phyloP scores from a whole-genome alignment of 495 filamentous ascomycete genomes.

The Aspergillus panamensis region DNA sequence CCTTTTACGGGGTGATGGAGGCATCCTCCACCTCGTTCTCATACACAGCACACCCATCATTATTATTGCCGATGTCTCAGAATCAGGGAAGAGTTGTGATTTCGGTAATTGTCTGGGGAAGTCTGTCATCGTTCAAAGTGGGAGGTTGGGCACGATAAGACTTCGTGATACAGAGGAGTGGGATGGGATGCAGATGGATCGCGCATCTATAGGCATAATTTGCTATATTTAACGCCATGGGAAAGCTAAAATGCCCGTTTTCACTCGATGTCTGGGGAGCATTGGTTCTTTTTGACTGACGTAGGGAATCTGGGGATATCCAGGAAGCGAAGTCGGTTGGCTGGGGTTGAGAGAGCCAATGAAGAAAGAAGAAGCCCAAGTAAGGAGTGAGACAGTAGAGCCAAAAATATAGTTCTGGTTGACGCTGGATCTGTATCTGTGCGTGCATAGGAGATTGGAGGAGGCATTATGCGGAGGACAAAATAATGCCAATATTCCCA shows the following conservation, averaged over 20 bases:
- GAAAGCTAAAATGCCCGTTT: neutral
- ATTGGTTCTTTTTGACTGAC: neutral
- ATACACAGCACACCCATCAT: neutral
- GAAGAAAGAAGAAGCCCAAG: neutral
- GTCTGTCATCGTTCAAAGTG: neutral
- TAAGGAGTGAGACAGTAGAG: conserved; percentile 6
- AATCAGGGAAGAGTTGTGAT: neutral
- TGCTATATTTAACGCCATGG: conserved; percentile 1
- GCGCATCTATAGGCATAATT: neutral
- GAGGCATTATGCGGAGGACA: neutral
- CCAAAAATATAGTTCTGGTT: conserved; percentile 2
- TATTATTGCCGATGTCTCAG: neutral
- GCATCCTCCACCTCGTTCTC: neutral
- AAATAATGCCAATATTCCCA: neutral
- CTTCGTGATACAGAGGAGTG: neutral
- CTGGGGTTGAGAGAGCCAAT: neutral
- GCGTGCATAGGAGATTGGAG: neutral
- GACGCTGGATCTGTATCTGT: neutral
- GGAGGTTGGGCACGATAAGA: neutral
- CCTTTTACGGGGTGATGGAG: neutral
- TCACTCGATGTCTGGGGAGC: neutral
- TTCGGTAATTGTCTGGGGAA: neutral
- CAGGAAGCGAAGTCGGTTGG: neutral
- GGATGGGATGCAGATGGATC: neutral
- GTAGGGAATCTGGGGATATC: neutral